Base-by-base conservation (phyloP, 2,329 filamentous ascomycete genomes). In the Aureobasidium sp. region DNA sequence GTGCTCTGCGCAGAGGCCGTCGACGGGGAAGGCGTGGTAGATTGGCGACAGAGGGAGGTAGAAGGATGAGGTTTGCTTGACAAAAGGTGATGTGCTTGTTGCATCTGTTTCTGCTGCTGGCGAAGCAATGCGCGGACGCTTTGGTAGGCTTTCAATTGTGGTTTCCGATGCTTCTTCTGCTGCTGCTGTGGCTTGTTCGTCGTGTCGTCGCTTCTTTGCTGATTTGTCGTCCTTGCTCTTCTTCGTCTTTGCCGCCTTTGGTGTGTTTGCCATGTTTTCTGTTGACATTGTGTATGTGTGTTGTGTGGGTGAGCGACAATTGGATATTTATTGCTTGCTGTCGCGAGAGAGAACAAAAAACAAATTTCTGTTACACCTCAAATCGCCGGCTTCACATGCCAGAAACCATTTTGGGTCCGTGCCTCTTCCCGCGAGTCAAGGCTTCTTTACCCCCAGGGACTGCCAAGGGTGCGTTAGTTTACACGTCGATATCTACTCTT, bases 31-130 rank as follows among this genome's bases (percentile, higher is more conserved):
- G 64, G 82, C 79, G 75, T 90, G 88, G 48, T 87, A 86, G 42
- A 84, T 78, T 11, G 90, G 89, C 65, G 85, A 88, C 64, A 94
- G 79, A 1, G 88, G 84, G 65, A 92, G 82, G 76, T 90, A 92
- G 68, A 96, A 83, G 1, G 92, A 92, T 45, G 90, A 83, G 27
- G 88, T 91, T 69, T 93, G 87, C 32, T 85, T 83, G 72, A 86
- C 85, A 75, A 96, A 93, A 16, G 92, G 89, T 48, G 88, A 89
- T 55, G 71, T 49, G 39, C 36, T 37, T 11, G 34, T 45, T n/a
- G 29, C n/a, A 9, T 54, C 50, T 32, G 21, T 1, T 1, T 21
- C 21, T 21, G 50, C 48, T 3, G 3, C 34, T 27, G 51, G 61
- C 13, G 34, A 42, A 11, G 44, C 53, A 3, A 50, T 51, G 16